A percentile compares a stretch with the other conserved stretches of the same genome.
phyloP scores from a whole-genome alignment of 768 basidiomycete species.

The Boletales sp. region DNA sequence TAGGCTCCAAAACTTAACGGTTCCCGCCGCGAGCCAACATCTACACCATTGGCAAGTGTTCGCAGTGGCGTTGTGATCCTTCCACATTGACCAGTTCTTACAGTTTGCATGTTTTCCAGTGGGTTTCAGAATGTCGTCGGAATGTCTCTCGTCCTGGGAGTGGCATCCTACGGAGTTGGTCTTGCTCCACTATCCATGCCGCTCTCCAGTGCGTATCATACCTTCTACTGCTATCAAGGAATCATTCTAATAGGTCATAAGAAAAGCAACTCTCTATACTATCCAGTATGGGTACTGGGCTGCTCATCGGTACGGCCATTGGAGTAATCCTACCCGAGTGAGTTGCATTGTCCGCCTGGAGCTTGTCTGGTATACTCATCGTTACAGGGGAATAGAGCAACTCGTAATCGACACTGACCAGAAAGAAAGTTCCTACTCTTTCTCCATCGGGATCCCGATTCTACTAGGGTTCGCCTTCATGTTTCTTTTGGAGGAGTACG shows the following conservation, averaged over 20 bases:
- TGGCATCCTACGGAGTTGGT: slow-evolving; percentile 64
- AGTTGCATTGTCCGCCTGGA: slow-evolving; percentile 29
- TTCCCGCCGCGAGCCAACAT: too few species aligned
- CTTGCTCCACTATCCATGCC: slow-evolving; percentile 72
- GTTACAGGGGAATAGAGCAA: slow-evolving; percentile 69
- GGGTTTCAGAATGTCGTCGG: slow-evolving; percentile 19
- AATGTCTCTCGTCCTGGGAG: slow-evolving; percentile 62
- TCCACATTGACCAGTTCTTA: not conserved
- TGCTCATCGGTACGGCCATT: slow-evolving; percentile 85
- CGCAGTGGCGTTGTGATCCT: not conserved
- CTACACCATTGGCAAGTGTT: not conserved
- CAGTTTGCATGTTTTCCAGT: slow-evolving; percentile 19
- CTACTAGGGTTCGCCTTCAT: slow-evolving; percentile 55
- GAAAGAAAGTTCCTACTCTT: slow-evolving; percentile 41
- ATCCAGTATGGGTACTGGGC: slow-evolving; percentile 69
- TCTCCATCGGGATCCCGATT: slow-evolving; percentile 59
- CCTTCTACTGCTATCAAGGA: not conserved
- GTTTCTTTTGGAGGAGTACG: slow-evolving; percentile 64
- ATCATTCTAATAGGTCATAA: slow-evolving; percentile 30
- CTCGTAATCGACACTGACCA: slow-evolving; percentile 36
- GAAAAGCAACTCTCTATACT: slow-evolving; percentile 43
- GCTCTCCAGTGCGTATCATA: slow-evolving; percentile 53
- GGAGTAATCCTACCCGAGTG: slow-evolving; percentile 94
- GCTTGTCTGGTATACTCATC: not conserved
- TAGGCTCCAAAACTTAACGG: too few species aligned